A percentile compares a stretch with the other conserved stretches of the same genome.
Conservation (phyloP, 2,329 filamentous ascomycete genomes). For the Zelopaecilomyces penicillatus region DNA sequence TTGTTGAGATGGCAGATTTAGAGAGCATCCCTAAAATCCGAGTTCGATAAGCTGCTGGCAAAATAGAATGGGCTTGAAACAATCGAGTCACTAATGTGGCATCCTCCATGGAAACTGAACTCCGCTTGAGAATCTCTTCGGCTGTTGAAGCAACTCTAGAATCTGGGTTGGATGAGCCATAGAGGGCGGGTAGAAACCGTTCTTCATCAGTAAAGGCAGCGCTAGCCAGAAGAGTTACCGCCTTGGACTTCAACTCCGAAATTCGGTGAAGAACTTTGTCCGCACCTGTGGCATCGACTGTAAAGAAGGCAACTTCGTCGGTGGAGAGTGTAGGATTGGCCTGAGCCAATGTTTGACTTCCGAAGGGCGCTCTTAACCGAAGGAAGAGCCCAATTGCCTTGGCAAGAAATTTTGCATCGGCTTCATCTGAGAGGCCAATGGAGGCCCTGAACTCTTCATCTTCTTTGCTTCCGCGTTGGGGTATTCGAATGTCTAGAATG, state of each 20-base stretch:
- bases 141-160: conserved; percentile 75
- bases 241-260: conserved; percentile 45
- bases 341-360: conserved; percentile 20
- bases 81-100: conserved; percentile 52
- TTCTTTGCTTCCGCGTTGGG: conserved; percentile 68
- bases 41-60: conserved; percentile 65
- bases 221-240: conserved; percentile 67
- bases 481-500: conserved; percentile 62
- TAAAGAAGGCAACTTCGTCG: conserved; percentile 22
- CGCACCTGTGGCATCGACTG: conserved; percentile 41
- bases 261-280: conserved; percentile 44
- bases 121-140: conserved; percentile 81
- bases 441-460: conserved; percentile 59
- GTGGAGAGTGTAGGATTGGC: conserved; percentile 26
- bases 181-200: conserved; percentile 74
- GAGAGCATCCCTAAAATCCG: conserved; percentile 68
- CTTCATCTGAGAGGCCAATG: conserved; percentile 55
- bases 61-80: conserved; percentile 65
- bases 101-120: conserved; percentile 66
- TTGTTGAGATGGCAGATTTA: conserved; percentile 67
- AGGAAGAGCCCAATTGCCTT: conserved; percentile 71
- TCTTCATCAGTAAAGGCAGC: conserved; percentile 79
- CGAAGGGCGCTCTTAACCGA: conserved; percentile 25
- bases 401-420: conserved; percentile 68
- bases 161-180: conserved; percentile 75